phyloP scores from a whole-genome alignment of 2,329 filamentous ascomycete species.

The Chaetomium globosum region DNA sequence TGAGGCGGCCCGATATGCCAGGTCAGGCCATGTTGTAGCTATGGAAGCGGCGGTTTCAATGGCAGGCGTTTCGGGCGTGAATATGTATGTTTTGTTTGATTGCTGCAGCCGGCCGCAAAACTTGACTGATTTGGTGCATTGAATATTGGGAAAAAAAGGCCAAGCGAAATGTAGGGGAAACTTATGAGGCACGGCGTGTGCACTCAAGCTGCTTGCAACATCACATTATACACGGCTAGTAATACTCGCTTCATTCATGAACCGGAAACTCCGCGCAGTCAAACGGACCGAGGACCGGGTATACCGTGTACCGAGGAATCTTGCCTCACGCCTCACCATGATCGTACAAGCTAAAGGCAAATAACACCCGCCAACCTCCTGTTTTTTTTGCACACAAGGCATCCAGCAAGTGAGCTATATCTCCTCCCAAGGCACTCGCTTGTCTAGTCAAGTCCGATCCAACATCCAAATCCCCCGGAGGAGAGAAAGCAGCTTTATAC shows the following conservation, averaged over 20 bases:
- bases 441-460: not conserved
- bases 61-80: slow-evolving; percentile 5
- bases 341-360: slow-evolving; percentile 20
- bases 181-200: not conserved
- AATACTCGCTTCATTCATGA: not conserved
- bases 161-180: not conserved
- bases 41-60: not conserved
- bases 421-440: not conserved
- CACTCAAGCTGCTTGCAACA: not conserved
- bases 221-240: slow-evolving; percentile 4
- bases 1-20: not conserved
- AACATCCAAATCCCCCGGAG: slow-evolving; percentile 1
- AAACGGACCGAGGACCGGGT: not conserved
- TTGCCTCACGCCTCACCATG: not conserved
- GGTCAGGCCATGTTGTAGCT: not conserved
- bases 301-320: slow-evolving; percentile 1
- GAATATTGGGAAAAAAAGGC: not conserved
- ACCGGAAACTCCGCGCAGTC: not conserved
- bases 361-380: not conserved
- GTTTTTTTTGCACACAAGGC: not conserved
- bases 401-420: not conserved
- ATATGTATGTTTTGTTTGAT: not conserved
- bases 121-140: not conserved
- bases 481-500: slow-evolving; percentile 4
- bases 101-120: not conserved